Evolutionary conservation across 192 early-diverging fungal genomes (phyloP), one percentile per base, ranked within the genome.

Genomic region (Glomus cerebriforme): DNA sequence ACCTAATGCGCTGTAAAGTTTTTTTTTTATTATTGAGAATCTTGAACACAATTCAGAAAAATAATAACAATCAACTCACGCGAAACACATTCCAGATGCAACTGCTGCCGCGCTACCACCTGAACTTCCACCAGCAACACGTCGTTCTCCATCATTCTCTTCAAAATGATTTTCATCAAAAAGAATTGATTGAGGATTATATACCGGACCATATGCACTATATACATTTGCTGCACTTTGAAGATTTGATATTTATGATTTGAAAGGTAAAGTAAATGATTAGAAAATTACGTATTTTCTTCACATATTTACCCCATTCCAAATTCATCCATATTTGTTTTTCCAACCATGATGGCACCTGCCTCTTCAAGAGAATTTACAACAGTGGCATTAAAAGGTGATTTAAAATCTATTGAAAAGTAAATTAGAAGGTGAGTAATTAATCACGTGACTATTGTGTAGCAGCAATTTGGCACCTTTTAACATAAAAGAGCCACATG

Each of bases 241-340:
- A 3, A 45, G 15, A 27, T 59, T 19, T 13, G 24, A 34, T 62
- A 47, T 37, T 1, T 7, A 17, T 8, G 1, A 15, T 31, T 74
- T 9, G 64, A 31, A 15, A 24, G 2, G 26, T 29, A 67, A 32
- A 27, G 13, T 27, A 4, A 67, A 27, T 19, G 65, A 67, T 29
- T 22, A 34, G 17, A 6, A 12, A 63, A 66, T 13, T 43, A 43
- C 10, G 1, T 10, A 43, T 12, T 43, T 43, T 35, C 10, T 12
- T 43, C 24, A n/a, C 2, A 24, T 24, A 43, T 81, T 49, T 88
- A 91, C 84, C 97, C 97, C 96, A 98, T 98, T 19, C 95, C 97
- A 90, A 97, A 98, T 82, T 98, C 96, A 83, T 98, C 97, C 94
- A 97, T 93, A 81, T 97, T 97, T 19, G 92, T 87, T 73, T 95